Evolutionary conservation across 495 filamentous ascomycete genomes (phyloP).

Genomic region (Xylaria palmicola): DNA sequence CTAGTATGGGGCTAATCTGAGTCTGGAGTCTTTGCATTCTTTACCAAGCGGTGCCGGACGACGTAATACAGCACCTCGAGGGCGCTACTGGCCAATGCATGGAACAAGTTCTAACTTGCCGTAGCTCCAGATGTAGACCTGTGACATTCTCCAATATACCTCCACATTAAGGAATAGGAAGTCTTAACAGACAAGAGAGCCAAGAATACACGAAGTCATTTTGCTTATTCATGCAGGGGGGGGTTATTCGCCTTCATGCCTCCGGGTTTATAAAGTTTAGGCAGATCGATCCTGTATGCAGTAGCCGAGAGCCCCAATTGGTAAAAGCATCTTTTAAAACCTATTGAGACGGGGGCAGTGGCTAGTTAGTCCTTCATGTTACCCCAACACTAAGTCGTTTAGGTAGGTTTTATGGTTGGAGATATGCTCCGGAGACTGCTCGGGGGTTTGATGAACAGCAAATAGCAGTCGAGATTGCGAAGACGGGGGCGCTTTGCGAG

Average conservation of each 20-base stretch:
- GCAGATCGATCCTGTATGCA: too few relatives aligned
- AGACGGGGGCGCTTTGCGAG: not conserved
- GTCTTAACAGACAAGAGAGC: not conserved
- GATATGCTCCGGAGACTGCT: too few relatives aligned
- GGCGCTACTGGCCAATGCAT: not conserved
- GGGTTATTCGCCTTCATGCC: too few relatives aligned
- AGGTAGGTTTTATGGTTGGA: too few relatives aligned
- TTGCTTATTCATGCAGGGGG: not conserved
- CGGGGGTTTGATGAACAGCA: too few relatives aligned
- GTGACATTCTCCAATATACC: not conserved
- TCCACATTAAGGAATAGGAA: not conserved
- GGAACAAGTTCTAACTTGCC: not conserved
- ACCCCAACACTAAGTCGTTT: too few relatives aligned
- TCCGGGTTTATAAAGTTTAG: too few relatives aligned
- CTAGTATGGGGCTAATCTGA: not conserved
- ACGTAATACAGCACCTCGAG: not conserved
- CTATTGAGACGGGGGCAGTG: too few relatives aligned
- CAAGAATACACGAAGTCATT: not conserved
- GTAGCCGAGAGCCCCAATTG: too few relatives aligned
- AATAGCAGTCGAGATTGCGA: not conserved
- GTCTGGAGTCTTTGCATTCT: not conserved
- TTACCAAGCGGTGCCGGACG: not conserved
- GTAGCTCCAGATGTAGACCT: not conserved
- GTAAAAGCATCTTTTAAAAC: too few relatives aligned
- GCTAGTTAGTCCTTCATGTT: too few relatives aligned